Percentiles rank a stretch among this genome's conserved stretches.
Conservation (phyloP, 805 yeast species). For the Candida sakaeoensis region DNA sequence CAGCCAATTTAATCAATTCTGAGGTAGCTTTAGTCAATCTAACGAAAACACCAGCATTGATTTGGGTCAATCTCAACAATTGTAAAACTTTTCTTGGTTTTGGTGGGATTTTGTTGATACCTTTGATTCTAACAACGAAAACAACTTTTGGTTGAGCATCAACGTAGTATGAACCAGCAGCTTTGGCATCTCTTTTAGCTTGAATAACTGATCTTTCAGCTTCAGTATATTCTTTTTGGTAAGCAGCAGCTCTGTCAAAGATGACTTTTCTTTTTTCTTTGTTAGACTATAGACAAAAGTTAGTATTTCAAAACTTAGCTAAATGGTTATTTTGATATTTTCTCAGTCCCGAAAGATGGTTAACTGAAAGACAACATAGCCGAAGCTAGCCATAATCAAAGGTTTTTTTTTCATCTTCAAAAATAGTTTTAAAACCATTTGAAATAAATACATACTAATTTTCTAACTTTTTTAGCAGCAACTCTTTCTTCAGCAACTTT, state of each 20-base stretch:
- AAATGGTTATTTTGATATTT: slow-evolving; percentile 11
- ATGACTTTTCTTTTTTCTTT: slow-evolving; percentile 61
- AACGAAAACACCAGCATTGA: slow-evolving; percentile 93
- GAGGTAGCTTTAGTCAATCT: slow-evolving; percentile 93
- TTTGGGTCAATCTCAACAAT: slow-evolving; percentile 88
- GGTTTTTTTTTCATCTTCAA: slow-evolving; percentile 53
- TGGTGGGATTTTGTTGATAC: slow-evolving; percentile 97
- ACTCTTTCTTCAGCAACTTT: slow-evolving; percentile 74
- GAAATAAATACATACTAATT: slow-evolving; percentile 63
- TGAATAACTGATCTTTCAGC: slow-evolving; percentile 84
- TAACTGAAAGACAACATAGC: slow-evolving; percentile 72
- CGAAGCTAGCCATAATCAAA: slow-evolving; percentile 58
- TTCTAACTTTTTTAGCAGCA: slow-evolving; percentile 75
- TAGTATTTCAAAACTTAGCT: slow-evolving; percentile 22
- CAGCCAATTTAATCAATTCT: slow-evolving; percentile 89
- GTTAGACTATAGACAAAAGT: slow-evolving; percentile 35
- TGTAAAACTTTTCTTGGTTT: slow-evolving; percentile 99
- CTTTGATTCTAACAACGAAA: slow-evolving; percentile 97
- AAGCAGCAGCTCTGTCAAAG: slow-evolving; percentile 94
- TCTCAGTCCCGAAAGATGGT: slow-evolving; percentile 88
- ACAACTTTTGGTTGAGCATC: slow-evolving; percentile 93
- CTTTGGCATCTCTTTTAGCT: slow-evolving; percentile 92
- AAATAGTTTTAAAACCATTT: slow-evolving; percentile 12
- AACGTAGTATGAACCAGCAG: slow-evolving; percentile 90
- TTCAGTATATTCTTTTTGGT: slow-evolving; percentile 90